phyloP scores from a whole-genome alignment of 192 early-diverging fungal species.

The Allomyces macrogynus region DNA sequence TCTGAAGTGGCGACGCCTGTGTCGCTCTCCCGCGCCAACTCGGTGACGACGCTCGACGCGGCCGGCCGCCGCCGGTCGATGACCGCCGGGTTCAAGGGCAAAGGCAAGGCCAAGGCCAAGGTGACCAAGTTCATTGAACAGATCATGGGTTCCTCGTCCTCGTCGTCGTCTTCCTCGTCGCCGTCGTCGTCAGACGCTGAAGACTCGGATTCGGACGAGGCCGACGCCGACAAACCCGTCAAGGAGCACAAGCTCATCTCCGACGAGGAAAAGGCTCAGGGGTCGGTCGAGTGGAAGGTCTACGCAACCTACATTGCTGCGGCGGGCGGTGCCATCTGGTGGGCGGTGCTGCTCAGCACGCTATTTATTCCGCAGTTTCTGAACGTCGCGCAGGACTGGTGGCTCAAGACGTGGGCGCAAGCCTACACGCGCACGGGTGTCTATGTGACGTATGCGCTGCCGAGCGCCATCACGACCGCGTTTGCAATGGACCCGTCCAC shows the following conservation, averaged over 20 bases:
- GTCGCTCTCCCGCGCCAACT: too few relatives aligned
- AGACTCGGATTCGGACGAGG: constrained; percentile 14
- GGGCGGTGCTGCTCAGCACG: background rate
- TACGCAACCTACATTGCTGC: constrained; percentile 53
- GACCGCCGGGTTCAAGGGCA: constrained; percentile 15
- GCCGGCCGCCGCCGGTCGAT: constrained; percentile 8
- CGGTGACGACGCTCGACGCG: too few relatives aligned
- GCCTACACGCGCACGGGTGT: background rate
- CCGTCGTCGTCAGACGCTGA: constrained; percentile 8
- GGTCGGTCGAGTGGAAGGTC: constrained; percentile 49
- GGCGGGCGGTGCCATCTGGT: constrained; percentile 20
- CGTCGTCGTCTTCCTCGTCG: background rate
- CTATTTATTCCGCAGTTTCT: background rate
- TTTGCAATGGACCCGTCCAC: background rate
- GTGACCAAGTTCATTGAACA: constrained; percentile 4
- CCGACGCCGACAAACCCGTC: constrained; percentile 7
- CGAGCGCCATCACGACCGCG: background rate
- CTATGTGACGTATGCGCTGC: background rate
- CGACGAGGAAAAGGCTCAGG: constrained; percentile 66
- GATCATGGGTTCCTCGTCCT: constrained; percentile 1
- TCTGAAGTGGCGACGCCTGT: constrained; percentile 12
- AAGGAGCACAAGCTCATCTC: constrained; percentile 36
- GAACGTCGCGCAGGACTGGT: background rate
- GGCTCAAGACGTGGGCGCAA: background rate
- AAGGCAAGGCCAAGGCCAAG: constrained; percentile 13